Conservation (phyloP, 768 basidiomycete genomes). For the Scleroderma bovista region DNA sequence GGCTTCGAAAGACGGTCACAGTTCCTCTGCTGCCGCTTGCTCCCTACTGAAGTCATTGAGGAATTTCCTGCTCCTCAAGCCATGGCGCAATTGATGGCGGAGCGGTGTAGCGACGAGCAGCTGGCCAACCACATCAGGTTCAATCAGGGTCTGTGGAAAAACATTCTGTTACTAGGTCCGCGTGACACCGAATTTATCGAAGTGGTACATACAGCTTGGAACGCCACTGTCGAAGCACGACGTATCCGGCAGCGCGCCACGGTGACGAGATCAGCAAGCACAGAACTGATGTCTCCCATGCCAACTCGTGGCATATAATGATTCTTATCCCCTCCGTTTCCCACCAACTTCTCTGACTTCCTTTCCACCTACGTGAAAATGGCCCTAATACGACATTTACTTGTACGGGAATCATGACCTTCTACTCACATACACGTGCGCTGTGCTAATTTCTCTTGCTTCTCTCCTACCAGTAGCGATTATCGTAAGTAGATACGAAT, state of each 20-base stretch:
- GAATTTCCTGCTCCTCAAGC: conserved; percentile 59
- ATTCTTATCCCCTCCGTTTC: conserved; percentile 7
- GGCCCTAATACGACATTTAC: conserved; percentile 12
- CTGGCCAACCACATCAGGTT: conserved; percentile 28
- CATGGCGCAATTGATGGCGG: conserved; percentile 50
- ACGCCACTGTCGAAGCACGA: conserved; percentile 63
- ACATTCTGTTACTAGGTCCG: conserved; percentile 51
- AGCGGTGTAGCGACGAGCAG: conserved; percentile 31
- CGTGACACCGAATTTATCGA: conserved; percentile 40
- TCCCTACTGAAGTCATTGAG: conserved; percentile 43
- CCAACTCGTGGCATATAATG: conserved; percentile 12
- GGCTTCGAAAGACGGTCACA: conserved; percentile 45
- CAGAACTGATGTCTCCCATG: conserved; percentile 4
- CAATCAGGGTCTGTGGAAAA: conserved; percentile 65
- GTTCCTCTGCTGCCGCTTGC: conserved; percentile 44
- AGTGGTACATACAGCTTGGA: conserved; percentile 61
- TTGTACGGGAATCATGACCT: conserved; percentile 18
- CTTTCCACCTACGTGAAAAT: conserved; percentile 8
- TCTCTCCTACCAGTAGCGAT: conserved; percentile 1
- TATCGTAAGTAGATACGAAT: conserved; percentile 16
- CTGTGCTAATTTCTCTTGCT: conserved; percentile 19
- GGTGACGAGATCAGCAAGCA: conserved; percentile 10
- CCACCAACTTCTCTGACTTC: conserved; percentile 11
- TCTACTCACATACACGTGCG: conserved; percentile 8
- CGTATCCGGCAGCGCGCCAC: conserved; percentile 22